phyloP scores from a whole-genome alignment of 768 basidiomycete genomes.

The Mycena vulgaris region DNA sequence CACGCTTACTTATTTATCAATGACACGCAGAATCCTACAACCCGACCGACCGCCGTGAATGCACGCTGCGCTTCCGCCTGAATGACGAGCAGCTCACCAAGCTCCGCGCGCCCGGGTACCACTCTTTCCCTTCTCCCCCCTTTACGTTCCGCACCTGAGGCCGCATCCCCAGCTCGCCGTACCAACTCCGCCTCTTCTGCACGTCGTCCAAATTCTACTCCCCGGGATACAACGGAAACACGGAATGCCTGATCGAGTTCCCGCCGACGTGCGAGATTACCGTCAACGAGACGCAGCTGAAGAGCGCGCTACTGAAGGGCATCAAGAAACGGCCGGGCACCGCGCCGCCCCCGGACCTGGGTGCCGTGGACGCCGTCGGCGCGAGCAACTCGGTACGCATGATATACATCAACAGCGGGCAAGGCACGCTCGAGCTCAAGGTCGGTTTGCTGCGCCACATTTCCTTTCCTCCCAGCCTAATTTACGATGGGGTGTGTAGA shows the following conservation, averaged over 20 bases:
- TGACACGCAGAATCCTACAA: slow-evolving; percentile 58
- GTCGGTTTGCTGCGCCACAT: slow-evolving; percentile 41
- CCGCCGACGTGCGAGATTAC: slow-evolving; percentile 76
- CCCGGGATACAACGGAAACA: slow-evolving; percentile 51
- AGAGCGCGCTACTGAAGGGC: slow-evolving; percentile 68
- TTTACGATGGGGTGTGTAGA: slow-evolving; percentile 52
- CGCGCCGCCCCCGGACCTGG: slow-evolving; percentile 69
- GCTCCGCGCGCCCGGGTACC: slow-evolving; percentile 19
- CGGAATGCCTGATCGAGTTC: slow-evolving; percentile 73
- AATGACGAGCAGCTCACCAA: slow-evolving; percentile 56
- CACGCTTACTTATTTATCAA: not conserved
- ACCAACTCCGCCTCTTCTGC: slow-evolving; percentile 77
- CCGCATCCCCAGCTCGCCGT: slow-evolving; percentile 54
- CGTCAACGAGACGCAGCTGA: slow-evolving; percentile 63
- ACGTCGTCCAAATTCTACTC: slow-evolving; percentile 70
- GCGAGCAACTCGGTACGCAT: slow-evolving; percentile 67
- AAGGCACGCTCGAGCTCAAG: slow-evolving; percentile 49
- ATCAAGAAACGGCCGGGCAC: slow-evolving; percentile 82
- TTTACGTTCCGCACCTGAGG: not conserved
- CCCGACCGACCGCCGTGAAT: slow-evolving; percentile 66
- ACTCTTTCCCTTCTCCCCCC: not conserved
- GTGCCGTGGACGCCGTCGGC: slow-evolving; percentile 16
- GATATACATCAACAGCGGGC: slow-evolving; percentile 74
- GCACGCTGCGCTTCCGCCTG: slow-evolving; percentile 60
- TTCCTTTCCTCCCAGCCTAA: not conserved